Conservation (phyloP, 106 monocot genomes). For the Platanthera guangdongensis region DNA sequence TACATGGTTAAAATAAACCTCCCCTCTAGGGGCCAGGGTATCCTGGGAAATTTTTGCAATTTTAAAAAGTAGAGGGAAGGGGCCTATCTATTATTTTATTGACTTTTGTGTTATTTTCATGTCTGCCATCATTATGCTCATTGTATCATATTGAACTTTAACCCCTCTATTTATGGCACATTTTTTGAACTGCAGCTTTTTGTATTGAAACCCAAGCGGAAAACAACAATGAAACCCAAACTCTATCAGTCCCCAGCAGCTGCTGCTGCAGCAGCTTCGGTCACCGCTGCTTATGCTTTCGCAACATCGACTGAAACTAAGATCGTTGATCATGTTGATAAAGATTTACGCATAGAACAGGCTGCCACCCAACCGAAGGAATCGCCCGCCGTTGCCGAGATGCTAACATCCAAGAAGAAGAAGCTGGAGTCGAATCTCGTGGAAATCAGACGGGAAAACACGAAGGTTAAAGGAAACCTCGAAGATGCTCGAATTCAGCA, state of each 20-base stretch:
- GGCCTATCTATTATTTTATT: no score
- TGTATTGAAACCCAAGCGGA: constrained; percentile 58
- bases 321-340: constrained; percentile 9
- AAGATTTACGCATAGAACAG: constrained; percentile 15
- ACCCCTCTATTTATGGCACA: background rate
- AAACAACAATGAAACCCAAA: constrained; percentile 31
- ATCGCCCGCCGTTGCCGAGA: constrained; percentile 16
- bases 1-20: no score
- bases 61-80: no score
- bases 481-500: constrained; percentile 38
- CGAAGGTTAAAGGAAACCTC: constrained; percentile 39
- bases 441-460: constrained; percentile 59
- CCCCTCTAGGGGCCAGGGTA: no score
- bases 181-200: constrained; percentile 38
- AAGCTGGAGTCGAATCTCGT: constrained; percentile 42
- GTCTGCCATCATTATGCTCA: no score
- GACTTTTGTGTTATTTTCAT: no score
- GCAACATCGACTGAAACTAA: constrained; percentile 32
- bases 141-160: no score
- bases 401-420: constrained; percentile 35
- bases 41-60: no score
- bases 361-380: constrained; percentile 8
- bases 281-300: constrained; percentile 83
- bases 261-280: constrained; percentile 93
- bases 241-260: constrained; percentile 82